Conservation (phyloP, 176 grass and related monocot genomes). For the Triticum urartu region DNA sequence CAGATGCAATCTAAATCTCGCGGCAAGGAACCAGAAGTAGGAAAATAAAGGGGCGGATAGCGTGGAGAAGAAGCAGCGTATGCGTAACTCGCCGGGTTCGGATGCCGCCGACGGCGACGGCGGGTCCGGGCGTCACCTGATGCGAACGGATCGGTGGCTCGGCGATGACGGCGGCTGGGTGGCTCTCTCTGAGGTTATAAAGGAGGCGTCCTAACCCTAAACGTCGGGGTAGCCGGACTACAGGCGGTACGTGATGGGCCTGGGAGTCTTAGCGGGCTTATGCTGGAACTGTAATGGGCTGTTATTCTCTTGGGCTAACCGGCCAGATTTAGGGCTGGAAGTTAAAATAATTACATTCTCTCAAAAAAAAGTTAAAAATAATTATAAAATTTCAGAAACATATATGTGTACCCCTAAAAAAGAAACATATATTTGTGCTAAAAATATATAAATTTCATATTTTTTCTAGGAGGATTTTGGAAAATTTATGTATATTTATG, state of each 20-base stretch:
- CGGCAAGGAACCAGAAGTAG: neutral
- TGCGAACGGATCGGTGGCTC: neutral
- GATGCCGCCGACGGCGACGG: neutral
- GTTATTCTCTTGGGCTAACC: neutral
- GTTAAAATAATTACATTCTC: no score
- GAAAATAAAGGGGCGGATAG: neutral
- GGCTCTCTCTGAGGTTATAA: neutral
- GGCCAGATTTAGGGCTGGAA: neutral
- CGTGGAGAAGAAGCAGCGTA: neutral
- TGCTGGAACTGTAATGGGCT: neutral
- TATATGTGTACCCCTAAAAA: no score
- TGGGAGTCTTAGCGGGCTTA: neutral
- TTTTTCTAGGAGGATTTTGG: no score
- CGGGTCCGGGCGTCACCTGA: neutral
- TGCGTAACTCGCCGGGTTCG: neutral
- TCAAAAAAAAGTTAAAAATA: no score
- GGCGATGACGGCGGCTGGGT: neutral
- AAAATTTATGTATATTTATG: no score
- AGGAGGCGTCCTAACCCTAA: slow-evolving; percentile 30
- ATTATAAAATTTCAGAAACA: no score
- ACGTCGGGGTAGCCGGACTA: neutral
- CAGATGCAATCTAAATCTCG: neutral
- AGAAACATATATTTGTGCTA: no score
- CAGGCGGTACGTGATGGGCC: neutral
- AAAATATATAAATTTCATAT: no score